Evolutionary conservation across 2,329 filamentous ascomycete genomes (phyloP), one percentile per base, ranked within the genome.

Genomic region (Fusarium pseudonygamai): DNA sequence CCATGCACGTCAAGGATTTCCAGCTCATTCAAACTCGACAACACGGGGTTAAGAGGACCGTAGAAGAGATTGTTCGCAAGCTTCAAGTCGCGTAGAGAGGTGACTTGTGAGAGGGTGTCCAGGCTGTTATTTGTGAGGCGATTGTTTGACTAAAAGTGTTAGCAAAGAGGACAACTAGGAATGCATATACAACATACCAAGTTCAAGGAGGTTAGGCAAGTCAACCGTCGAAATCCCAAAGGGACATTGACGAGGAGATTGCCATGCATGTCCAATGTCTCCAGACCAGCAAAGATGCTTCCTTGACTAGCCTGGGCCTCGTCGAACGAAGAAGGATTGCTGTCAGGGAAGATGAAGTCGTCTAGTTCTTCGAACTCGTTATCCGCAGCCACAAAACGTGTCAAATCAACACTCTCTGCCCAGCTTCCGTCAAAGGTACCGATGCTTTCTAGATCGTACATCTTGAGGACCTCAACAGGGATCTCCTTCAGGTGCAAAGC

Each of bases 381-480:
- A 78, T 97, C 95, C 14, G 96, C 95, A 11, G 93, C 95, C 72
- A 96, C 90, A 56, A 98, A 91, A 69, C 93, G 91, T 2, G 92
- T 93, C 50, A 98, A 84, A 79, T 98, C 96, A 16, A 98, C 94
- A 67, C 93, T 92, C 81, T 98, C 96, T 5, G 95, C 95, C 96
- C 96, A 98, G 39, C 92, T 90, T 16, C 91, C 88, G 40, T 88
- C 90, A 28, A 88, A 84, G 18, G 85, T 86, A 42, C 92, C 89
- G 62, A 91, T 87, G 4, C 89, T 87, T 60, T 95, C 91, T 24
- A 93, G 86, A 76, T 95, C 93, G 80, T 98, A 98, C 95, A 98
- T 98, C 61, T 91, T 90, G 83, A 97, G 84, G 0, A 98, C 93
- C 78, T 97, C 93, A 3, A 89, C 82, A 0, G 96, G 96, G 7